These are phyloP conservation scores for Blastocystis sp. DNA, from an alignment of 352 stramenopile species.

Conservation along the genomic window DNA sequence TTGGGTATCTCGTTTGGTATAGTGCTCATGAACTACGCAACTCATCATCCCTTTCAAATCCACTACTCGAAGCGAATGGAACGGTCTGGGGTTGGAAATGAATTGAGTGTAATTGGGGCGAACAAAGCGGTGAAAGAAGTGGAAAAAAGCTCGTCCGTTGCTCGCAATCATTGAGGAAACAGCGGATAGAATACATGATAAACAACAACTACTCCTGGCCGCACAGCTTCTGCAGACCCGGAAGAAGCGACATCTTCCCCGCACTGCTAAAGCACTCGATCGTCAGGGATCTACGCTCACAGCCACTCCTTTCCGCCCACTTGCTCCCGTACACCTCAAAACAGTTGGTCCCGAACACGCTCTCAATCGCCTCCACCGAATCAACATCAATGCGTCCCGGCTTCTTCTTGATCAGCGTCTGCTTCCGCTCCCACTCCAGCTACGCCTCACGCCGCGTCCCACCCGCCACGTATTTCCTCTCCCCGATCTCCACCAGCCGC, in stretches of 20 bases:
- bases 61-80: no score
- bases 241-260: slow-evolving; percentile 23
- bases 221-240: slow-evolving; percentile 24
- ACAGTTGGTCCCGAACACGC: slow-evolving; percentile 23
- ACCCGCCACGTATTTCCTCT: neutral
- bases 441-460: neutral
- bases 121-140: no score
- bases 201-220: neutral
- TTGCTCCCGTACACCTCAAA: slow-evolving; percentile 38
- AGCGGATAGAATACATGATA: no score
- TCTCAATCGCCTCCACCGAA: neutral
- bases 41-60: no score
- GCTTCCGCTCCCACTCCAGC: slow-evolving; percentile 53
- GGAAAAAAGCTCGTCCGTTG: no score
- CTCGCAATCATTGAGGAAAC: no score
- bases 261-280: slow-evolving; percentile 45
- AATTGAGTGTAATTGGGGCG: no score
- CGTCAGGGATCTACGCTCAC: slow-evolving; percentile 8
- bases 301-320: neutral
- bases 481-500: neutral
- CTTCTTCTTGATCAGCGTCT: slow-evolving; percentile 44
- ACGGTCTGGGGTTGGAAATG: no score
- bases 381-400: slow-evolving; percentile 5
- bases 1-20: no score
- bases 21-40: no score